Percentiles rank a stretch among this genome's conserved stretches.
These are phyloP conservation scores for Claviceps maximensis DNA, from an alignment of 2,329 filamentous ascomycete genomes.

Conservation along the genomic window DNA sequence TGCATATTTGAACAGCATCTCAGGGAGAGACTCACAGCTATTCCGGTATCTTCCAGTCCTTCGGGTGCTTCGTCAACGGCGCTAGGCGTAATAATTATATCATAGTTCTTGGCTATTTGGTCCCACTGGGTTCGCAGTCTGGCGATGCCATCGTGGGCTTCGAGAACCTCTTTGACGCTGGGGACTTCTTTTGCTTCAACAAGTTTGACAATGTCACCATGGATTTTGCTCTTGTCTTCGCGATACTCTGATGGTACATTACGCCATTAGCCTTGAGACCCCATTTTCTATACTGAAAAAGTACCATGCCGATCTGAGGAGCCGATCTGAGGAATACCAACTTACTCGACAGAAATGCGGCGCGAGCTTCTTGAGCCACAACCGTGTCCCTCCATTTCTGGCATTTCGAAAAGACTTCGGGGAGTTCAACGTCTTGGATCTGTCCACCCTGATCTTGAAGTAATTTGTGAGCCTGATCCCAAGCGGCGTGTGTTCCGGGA, in stretches of 20 bases:
- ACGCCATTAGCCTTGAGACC: not conserved
- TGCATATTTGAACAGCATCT: not conserved
- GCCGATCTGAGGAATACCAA: not conserved
- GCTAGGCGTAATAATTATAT: slow-evolving; percentile 44
- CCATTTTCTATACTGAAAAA: too few relatives aligned
- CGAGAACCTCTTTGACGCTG: slow-evolving; percentile 33
- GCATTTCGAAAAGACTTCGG: slow-evolving; percentile 32
- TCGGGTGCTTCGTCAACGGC: slow-evolving; percentile 45
- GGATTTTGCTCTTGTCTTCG: slow-evolving; percentile 31
- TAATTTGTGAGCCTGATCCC: slow-evolving; percentile 26
- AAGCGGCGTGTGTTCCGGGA: slow-evolving; percentile 28
- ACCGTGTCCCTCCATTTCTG: slow-evolving; percentile 29
- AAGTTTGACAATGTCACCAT: slow-evolving; percentile 29
- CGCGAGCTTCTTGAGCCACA: slow-evolving; percentile 5
- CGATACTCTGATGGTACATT: slow-evolving; percentile 40
- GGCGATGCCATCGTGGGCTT: slow-evolving; percentile 40
- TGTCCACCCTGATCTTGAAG: slow-evolving; percentile 34
- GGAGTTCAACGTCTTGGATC: slow-evolving; percentile 43
- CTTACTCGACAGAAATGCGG: slow-evolving; percentile 9
- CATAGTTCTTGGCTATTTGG: slow-evolving; percentile 34
- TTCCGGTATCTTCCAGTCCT: slow-evolving; percentile 39
- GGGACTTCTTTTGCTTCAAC: slow-evolving; percentile 34
- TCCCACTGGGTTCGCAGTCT: slow-evolving; percentile 41
- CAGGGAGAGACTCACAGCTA: slow-evolving; percentile 29
- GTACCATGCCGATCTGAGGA: too few relatives aligned